These are phyloP conservation scores for Penicillium tannophilum DNA, from an alignment of 495 filamentous ascomycete species.

Conservation along the genomic window DNA sequence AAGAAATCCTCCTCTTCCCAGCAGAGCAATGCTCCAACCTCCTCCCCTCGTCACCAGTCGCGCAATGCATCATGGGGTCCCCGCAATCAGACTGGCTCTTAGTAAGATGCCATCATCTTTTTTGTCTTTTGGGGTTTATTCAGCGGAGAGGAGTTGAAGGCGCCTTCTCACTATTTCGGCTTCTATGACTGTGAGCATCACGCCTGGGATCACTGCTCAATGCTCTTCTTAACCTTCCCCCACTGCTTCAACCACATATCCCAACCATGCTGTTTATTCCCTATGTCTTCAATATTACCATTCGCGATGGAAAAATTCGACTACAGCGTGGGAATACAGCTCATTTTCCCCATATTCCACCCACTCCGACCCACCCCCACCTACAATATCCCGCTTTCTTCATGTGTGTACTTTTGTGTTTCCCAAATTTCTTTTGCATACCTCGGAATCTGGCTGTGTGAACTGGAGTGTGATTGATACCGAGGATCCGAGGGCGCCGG, in stretches of 20 bases:
- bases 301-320: neutral
- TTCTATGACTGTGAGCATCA: neutral
- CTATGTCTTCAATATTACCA: neutral
- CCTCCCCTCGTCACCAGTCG: conserved; percentile 35
- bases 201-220: neutral
- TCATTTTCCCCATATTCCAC: neutral
- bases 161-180: neutral
- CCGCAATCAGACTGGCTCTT: conserved; percentile 24
- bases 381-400: conserved; percentile 15
- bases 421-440: conserved; percentile 4
- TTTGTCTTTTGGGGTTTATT: conserved; percentile 2
- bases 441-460: conserved; percentile 9
- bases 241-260: neutral
- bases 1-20: conserved; percentile 36
- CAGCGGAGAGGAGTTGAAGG: neutral
- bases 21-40: conserved; percentile 25
- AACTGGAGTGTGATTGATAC: conserved; percentile 1
- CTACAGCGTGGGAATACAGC: neutral
- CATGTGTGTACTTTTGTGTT: conserved; percentile 23
- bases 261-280: neutral
- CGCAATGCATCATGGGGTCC: conserved; percentile 39
- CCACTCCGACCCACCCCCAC: conserved; percentile 10
- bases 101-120: conserved; percentile 16
- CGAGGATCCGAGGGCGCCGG: neutral
- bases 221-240: neutral